Evolutionary conservation across 257 asterid species (phyloP), one percentile per base, ranked within the genome.

Genomic region (Scutellaria barbata): DNA sequence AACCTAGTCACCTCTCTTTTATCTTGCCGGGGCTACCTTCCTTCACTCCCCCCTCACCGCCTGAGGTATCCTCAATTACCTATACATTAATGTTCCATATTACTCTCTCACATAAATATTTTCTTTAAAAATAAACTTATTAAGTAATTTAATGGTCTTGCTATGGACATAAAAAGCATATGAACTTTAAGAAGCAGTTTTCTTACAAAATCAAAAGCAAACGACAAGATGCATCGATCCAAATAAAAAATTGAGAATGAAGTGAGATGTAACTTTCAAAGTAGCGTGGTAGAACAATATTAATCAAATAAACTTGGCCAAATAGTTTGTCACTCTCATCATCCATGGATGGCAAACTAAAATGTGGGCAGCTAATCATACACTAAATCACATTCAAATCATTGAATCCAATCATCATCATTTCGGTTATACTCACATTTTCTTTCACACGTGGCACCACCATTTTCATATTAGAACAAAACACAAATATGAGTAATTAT

Each of bases 371-470:
- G 69, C 81, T 63, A 50, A 71, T 61, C 80, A 74, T 50, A 74
- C 71, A 42, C 25, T n/a, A 30, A 14, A 40, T 40, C 54, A 30
- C 8, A 30, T 30, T 30, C 58, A 35, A 81, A 81, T 81, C 37
- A 75, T 67, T 78, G 79, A 63, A 51, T 45, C 72, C 71, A 66
- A 68, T 71, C 78, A 71, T 71, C 78, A 71, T 75, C 8, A 58
- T 41, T 55, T 16, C 33, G 52, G 9, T 60, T 25, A 22, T 42
- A 40, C 50, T 20, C 43, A 22, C 25, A 22, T 22, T 22, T 22
- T 22, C 25, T 22, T 22, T 22, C 25, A 42, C 18, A 51, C 30
- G 14, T 48, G 14, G 55, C 55, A 50, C 14, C 7, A 51, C 17
- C 8, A n/a, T 6, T 6, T 16, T 5, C 8, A 48, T n/a, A 5